Evolutionary conservation across 2,329 filamentous ascomycete species (phyloP), one percentile per base, ranked within the genome.

Genomic region (Sporothrix variecibatus): DNA sequence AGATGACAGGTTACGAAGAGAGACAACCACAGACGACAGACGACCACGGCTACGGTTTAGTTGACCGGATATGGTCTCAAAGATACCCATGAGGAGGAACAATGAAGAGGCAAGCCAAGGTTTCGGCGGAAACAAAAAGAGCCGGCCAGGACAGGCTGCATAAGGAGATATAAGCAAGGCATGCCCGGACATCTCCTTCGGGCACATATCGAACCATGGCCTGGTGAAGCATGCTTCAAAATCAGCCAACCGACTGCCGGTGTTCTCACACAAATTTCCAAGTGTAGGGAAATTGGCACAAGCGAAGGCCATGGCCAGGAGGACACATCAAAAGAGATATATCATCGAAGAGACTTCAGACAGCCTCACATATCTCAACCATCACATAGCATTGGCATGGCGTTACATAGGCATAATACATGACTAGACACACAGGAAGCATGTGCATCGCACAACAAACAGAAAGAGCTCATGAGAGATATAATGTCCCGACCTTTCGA

Each of bases 401-500:
- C 51, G 51, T 56, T 23, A 3, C 34, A 38, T 68, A n/a, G 26
- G 43, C 65, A 68, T 31, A 9, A 15, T 17, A n/a, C 43, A 51
- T n/a, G 28, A 56, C 23, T 12, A 65, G 60, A 65, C 20, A 43
- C n/a, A 31, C 17, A 43, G 12, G 6, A 11, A 28, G 20, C 5
- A 51, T 28, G 12, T 31, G 28, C 31, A 11, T 26, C 17, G 3
- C 23, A 31, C 2, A 34, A 11, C n/a, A 56, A 51, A 43, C 15
- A 23, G 20, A 26, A n/a, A 26, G n/a, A 51, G 8, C 49, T 26
- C 51, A 15, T 7, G 15, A 34, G 43, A 15, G 65, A 65, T 26
- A 20, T 79, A 79, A 85, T 93, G 91, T 93, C 88, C 90, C 91
- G 88, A 90, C 90, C 90, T 90, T 91, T 93, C 92, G 92, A 94